Evolutionary conservation across 1,139 yeast genomes (phyloP).

Genomic region (Magnusiomyces paraingens): DNA sequence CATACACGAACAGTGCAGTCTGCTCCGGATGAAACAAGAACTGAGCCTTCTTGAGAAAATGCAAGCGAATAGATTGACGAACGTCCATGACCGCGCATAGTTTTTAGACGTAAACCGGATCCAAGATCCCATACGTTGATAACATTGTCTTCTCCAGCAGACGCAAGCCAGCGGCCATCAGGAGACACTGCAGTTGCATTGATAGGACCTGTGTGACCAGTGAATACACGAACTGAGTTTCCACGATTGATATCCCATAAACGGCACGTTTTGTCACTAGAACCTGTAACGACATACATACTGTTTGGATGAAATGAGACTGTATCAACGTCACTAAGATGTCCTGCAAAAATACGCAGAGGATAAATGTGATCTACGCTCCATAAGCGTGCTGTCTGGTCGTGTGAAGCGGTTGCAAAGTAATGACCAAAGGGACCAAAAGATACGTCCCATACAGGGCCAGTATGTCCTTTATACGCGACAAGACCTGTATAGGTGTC

Average conservation of each 20-base stretch:
- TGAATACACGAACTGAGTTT: slow-evolving; percentile 83
- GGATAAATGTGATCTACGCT: slow-evolving; percentile 98
- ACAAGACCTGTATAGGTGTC: slow-evolving; percentile 88
- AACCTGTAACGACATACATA: slow-evolving; percentile 88
- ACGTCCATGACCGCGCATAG: slow-evolving; percentile 83
- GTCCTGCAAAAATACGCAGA: slow-evolving; percentile 93
- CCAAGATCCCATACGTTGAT: slow-evolving; percentile 95
- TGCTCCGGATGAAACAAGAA: slow-evolving; percentile 86
- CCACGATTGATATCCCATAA: slow-evolving; percentile 98
- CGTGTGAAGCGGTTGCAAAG: slow-evolving; percentile 96
- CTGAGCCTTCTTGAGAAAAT: slow-evolving; percentile 82
- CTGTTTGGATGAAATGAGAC: slow-evolving; percentile 96
- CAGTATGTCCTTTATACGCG: slow-evolving; percentile 92
- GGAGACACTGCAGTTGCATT: slow-evolving; percentile 86
- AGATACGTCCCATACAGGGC: slow-evolving; percentile 96
- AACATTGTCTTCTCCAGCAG: slow-evolving; percentile 89
- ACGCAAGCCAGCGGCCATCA: slow-evolving; percentile 94
- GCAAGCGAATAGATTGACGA: slow-evolving; percentile 79
- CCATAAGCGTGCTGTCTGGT: slow-evolving; percentile 96
- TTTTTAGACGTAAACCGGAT: slow-evolving; percentile 74
- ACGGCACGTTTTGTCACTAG: slow-evolving; percentile 89
- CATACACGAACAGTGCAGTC: slow-evolving; percentile 92
- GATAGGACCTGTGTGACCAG: slow-evolving; percentile 88
- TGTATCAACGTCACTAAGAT: slow-evolving; percentile 91
- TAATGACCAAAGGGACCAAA: slow-evolving; percentile 95